These are phyloP conservation scores for Eucalyptus virginea DNA, from an alignment of 345 rosid genomes.

Conservation along the genomic window DNA sequence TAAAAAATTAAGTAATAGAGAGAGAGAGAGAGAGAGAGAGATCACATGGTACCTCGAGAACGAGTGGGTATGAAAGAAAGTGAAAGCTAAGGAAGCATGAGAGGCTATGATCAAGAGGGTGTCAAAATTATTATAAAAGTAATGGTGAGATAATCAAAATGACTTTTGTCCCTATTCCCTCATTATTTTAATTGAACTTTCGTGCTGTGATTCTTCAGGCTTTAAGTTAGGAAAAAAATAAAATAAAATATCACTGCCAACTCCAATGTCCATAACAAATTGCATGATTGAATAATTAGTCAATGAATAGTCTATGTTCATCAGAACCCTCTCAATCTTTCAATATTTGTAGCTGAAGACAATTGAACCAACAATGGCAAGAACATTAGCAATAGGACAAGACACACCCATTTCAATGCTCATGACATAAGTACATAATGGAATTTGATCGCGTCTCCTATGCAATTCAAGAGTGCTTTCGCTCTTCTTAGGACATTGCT, in stretches of 20 bases:
- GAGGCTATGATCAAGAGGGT: background rate
- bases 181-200: background rate
- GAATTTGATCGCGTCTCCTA: rapidly evolving
- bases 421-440: background rate
- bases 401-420: background rate
- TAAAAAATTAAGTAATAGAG: background rate
- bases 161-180: background rate
- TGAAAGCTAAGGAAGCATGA: background rate
- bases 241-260: background rate
- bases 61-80: background rate
- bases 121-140: background rate
- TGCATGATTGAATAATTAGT: background rate
- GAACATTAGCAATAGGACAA: background rate
- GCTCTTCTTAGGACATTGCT: background rate
- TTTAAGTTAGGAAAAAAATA: background rate
- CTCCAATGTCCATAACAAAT: background rate
- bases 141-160: background rate
- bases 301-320: background rate
- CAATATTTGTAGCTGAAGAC: background rate
- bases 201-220: background rate
- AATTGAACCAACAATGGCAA: background rate
- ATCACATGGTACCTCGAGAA: background rate
- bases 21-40: background rate
- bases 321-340: background rate
- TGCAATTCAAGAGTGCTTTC: background rate